Evolutionary conservation across 495 filamentous ascomycete species (phyloP).

Genomic region (Barbatosphaeria neglecta): DNA sequence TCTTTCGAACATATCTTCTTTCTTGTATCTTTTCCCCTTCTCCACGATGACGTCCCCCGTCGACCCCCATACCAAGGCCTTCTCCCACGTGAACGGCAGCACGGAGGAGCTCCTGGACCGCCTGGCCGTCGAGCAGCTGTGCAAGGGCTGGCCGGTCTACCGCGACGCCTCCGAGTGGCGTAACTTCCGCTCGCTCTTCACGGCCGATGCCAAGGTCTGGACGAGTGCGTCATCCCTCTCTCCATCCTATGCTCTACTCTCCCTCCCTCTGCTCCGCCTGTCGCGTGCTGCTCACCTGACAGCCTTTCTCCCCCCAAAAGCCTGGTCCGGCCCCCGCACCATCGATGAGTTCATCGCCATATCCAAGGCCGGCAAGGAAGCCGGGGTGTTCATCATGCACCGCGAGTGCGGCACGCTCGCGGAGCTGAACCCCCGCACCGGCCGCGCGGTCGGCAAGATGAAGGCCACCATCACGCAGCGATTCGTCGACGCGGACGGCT

Average conservation of each 20-base stretch:
- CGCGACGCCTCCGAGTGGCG: conserved; percentile 56
- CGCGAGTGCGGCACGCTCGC: conserved; percentile 51
- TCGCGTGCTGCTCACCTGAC: background rate
- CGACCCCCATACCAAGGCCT: conserved; percentile 29
- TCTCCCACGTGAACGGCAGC: conserved; percentile 47
- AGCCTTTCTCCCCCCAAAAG: conserved; percentile 8
- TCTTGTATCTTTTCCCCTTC: too few species aligned
- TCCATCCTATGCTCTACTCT: background rate
- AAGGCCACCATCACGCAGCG: conserved; percentile 61
- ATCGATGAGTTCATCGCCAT: conserved; percentile 47
- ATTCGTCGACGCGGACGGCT: conserved; percentile 29
- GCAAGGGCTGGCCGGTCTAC: conserved; percentile 57
- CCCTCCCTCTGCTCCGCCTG: too few species aligned
- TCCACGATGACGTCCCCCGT: conserved; percentile 29
- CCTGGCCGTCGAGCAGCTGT: conserved; percentile 47
- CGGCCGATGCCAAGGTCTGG: conserved; percentile 46
- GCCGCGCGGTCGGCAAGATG: conserved; percentile 57
- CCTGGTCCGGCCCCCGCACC: conserved; percentile 44
- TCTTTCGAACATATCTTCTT: too few species aligned
- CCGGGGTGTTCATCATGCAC: conserved; percentile 58
- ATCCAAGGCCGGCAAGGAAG: conserved; percentile 47
- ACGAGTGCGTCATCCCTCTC: conserved; percentile 31
- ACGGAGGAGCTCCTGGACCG: conserved; percentile 37
- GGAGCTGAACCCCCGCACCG: conserved; percentile 34
- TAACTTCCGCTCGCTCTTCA: conserved; percentile 51